A percentile compares a stretch with the other conserved stretches of the same genome.
Evolutionary conservation across 495 filamentous ascomycete species (phyloP).

Genomic region (Thermochaetoides thermophila): DNA sequence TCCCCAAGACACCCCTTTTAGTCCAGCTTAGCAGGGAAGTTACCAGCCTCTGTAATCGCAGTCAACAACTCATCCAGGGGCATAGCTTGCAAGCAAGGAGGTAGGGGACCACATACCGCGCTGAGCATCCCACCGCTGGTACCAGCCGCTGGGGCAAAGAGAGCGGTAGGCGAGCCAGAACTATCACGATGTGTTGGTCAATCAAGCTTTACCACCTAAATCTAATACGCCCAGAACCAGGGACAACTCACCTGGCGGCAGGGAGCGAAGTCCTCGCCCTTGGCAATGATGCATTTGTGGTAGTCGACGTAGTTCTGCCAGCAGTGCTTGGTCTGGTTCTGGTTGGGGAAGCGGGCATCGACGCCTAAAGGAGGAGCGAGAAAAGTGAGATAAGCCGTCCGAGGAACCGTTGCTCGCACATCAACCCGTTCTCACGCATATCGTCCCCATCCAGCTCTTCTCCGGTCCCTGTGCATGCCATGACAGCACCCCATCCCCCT

Average conservation of each 20-base stretch:
- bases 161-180: constrained; percentile 93
- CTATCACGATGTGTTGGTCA: constrained; percentile 28
- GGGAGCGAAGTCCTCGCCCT: constrained; percentile 96
- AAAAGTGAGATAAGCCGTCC: constrained; percentile 6
- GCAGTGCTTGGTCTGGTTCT: constrained; percentile 88
- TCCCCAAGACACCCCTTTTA: constrained; percentile 17
- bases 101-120: constrained; percentile 49
- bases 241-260: constrained; percentile 69
- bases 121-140: constrained; percentile 92
- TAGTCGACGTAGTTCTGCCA: constrained; percentile 99
- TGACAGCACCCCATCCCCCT: no score
- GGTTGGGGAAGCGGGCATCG: constrained; percentile 97
- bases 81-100: background rate
- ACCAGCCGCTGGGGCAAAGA: constrained; percentile 92
- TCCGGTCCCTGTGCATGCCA: no score
- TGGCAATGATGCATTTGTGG: constrained; percentile 96
- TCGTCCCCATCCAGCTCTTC: no score
- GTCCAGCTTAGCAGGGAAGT: constrained; percentile 62
- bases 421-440: constrained; percentile 3
- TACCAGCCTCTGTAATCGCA: constrained; percentile 58
- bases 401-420: no score
- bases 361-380: constrained; percentile 57
- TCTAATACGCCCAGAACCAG: constrained; percentile 1
- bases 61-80: background rate
- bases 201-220: constrained; percentile 1